Evolutionary conservation across 202 grass and related monocot genomes (phyloP).

Genomic region (Setaria italica): DNA sequence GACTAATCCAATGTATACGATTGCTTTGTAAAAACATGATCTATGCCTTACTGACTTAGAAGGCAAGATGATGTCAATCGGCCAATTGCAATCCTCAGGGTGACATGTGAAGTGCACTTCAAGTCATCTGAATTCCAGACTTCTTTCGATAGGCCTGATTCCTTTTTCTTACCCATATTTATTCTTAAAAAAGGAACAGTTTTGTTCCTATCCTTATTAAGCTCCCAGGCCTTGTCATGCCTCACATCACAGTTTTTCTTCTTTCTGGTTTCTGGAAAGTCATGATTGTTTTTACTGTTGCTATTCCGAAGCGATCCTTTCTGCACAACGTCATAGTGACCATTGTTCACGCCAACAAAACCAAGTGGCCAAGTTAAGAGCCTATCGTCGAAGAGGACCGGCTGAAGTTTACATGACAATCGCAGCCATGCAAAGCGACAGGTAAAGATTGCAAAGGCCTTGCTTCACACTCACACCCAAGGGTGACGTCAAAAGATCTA

Average conservation of each 20-base stretch:
- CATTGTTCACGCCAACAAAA: slow-evolving; percentile 5
- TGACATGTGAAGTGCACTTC: slow-evolving; percentile 26
- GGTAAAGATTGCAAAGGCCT: not conserved
- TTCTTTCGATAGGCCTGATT: not conserved
- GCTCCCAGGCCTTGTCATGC: not conserved
- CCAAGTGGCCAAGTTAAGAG: not conserved
- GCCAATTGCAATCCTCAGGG: not conserved
- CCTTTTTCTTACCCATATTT: not conserved
- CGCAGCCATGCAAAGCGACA: not conserved
- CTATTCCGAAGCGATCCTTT: not conserved
- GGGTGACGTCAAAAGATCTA: not conserved
- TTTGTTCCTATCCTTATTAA: no score
- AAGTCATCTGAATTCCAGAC: not conserved
- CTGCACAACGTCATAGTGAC: not conserved
- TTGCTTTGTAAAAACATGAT: not conserved
- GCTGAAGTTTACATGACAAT: not conserved
- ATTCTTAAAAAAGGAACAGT: not conserved
- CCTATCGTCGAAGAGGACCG: not conserved
- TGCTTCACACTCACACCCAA: slow-evolving; percentile 25
- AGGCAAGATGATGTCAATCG: slow-evolving; percentile 15
- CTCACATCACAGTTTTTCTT: not conserved
- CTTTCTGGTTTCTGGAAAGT: not conserved
- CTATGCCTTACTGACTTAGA: not conserved
- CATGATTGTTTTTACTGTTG: not conserved
- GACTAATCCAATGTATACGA: not conserved